phyloP scores from a whole-genome alignment of 495 filamentous ascomycete species.

The Tricharina praecox region DNA sequence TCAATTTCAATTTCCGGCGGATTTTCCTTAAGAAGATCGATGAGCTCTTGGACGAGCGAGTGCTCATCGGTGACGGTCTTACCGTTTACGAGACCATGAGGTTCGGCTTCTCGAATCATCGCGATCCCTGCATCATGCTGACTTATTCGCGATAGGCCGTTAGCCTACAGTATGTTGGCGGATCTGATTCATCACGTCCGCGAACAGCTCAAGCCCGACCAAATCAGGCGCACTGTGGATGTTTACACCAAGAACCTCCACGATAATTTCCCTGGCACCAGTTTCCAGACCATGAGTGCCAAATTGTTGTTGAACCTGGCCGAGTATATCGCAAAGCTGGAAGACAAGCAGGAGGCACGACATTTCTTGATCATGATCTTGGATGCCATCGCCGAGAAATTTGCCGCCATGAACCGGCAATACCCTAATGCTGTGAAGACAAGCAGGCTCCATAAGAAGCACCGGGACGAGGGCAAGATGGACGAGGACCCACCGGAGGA shows the following conservation, averaged over 20 bases:
- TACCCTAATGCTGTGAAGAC: slow-evolving; percentile 89
- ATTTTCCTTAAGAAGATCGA: slow-evolving; percentile 93
- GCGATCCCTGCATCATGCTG: slow-evolving; percentile 3
- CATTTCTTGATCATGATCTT: slow-evolving; percentile 95
- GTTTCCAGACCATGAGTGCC: slow-evolving; percentile 99
- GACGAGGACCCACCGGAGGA: slow-evolving; percentile 56
- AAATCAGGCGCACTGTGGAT: slow-evolving; percentile 86
- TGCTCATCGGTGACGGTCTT: slow-evolving; percentile 83
- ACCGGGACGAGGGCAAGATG: slow-evolving; percentile 48
- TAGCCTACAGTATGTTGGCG: slow-evolving; percentile 96
- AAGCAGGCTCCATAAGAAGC: slow-evolving; percentile 51
- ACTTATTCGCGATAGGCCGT: slow-evolving; percentile 38
- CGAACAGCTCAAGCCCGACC: slow-evolving; percentile 61
- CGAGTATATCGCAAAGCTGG: slow-evolving; percentile 81
- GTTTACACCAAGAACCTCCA: slow-evolving; percentile 95
- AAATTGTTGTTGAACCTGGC: slow-evolving; percentile 95
- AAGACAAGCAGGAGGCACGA: slow-evolving; percentile 78
- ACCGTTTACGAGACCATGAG: slow-evolving; percentile 91
- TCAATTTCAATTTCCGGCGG: slow-evolving; percentile 95
- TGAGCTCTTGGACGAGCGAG: slow-evolving; percentile 81
- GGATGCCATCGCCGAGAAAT: slow-evolving; percentile 94
- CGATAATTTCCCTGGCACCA: slow-evolving; percentile 90
- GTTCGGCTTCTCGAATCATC: too few species aligned
- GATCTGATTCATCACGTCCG: slow-evolving; percentile 96
- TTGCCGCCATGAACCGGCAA: slow-evolving; percentile 93